Base-by-base conservation (phyloP, 306 rosid genomes). In the Urtica urens region DNA sequence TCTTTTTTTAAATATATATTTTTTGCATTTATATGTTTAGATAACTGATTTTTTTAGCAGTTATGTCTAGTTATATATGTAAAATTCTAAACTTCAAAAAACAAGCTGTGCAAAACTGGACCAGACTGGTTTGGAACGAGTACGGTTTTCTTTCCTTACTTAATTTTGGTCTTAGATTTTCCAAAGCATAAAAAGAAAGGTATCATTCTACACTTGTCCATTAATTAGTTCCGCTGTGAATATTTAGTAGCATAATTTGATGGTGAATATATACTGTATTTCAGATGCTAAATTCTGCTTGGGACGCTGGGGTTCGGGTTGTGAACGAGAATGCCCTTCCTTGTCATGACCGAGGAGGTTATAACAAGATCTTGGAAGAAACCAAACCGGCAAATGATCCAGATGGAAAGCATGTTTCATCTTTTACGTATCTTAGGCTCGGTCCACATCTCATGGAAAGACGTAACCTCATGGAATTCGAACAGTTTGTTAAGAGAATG, bases 401-500 rank as follows among this genome's bases (percentile, higher is more conserved):
- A 3, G 99, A 90, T 70, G 87, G 92, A 71, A 84, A 82, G 60
- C 80, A 79, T 69, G 63, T 75, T 49, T 77, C 78, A 9, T 84
- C 92, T 33, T 85, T 85, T 65, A 77, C 93, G 57, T 85, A 77
- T 76, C 78, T 72, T 58, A 75, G 94, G 75, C 92, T 90, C 54
- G 50, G 80, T 71, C 73, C 94, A 59, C 69, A 49, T 57, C 94
- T 90, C 40, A 75, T 81, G 75, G 99, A 90, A 71, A 76, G 76
- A 33, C 74, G 67, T 17, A 81, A 75, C 73, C 69, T 90, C 65
- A n/a, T 67, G 55, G 94, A 90, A 66, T 90, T 90, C 41, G 95
- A 84, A 52, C 77, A 78, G 54, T 85, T 90, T 72, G 78, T 85
- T 59, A 81, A 77, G 85, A 81, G 82, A 75, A 90, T 90, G 99